Conservation (phyloP, 495 filamentous ascomycete species). For the Hypoxylon lienhwacheense region DNA sequence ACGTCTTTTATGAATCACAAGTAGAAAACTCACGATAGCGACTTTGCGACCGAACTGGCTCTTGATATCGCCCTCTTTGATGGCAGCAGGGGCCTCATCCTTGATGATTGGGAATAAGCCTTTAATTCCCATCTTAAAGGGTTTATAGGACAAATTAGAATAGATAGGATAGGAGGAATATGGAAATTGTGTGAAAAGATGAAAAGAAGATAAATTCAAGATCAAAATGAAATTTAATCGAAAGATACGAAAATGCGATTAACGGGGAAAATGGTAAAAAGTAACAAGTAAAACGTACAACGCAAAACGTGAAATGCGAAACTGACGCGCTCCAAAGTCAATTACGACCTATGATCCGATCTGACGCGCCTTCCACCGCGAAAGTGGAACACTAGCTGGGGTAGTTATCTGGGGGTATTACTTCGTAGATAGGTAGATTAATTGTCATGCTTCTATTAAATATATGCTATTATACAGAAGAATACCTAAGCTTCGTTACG, state of each 20-base stretch:
- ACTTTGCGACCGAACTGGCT: slow-evolving; percentile 97
- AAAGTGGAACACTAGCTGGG: slow-evolving; percentile 9
- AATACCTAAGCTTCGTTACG: no score
- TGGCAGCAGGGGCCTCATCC: slow-evolving; percentile 88
- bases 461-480: no score
- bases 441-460: no score
- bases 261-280: no score
- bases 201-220: background rate
- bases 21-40: slow-evolving; percentile 71
- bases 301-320: slow-evolving; percentile 35
- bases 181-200: background rate
- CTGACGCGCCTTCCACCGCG: slow-evolving; percentile 30
- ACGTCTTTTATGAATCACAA: background rate
- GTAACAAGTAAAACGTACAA: no score
- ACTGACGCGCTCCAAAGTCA: slow-evolving; percentile 34
- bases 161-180: background rate
- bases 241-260: no score
- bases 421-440: no score
- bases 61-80: slow-evolving; percentile 96
- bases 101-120: slow-evolving; percentile 82
- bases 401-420: background rate
- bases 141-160: background rate
- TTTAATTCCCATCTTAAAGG: slow-evolving; percentile 84
- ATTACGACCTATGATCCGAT: slow-evolving; percentile 26
- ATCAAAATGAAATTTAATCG: slow-evolving; percentile 6